Evolutionary conservation across 768 basidiomycete genomes (phyloP).

Genomic region (Multifurca ochricompacta): DNA sequence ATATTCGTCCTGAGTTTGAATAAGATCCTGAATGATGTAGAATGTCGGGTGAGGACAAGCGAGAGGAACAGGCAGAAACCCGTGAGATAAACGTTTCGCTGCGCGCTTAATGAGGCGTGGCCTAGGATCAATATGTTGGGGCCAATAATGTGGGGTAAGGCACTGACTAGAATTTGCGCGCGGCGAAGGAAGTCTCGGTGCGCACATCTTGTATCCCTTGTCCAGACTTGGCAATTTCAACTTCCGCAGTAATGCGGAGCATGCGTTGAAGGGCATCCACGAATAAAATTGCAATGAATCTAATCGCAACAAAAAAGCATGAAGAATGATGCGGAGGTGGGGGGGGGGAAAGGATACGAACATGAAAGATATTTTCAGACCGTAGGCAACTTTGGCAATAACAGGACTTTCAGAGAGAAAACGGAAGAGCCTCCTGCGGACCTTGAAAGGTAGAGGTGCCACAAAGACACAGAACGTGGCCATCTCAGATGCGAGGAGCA

Average conservation of each 20-base stretch:
- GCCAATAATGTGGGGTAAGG: neutral
- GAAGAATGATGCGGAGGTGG: neutral
- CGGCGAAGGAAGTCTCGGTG: constrained; percentile 82
- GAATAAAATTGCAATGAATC: constrained; percentile 83
- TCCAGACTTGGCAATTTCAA: constrained; percentile 55
- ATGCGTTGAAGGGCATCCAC: constrained; percentile 90
- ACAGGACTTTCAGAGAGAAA: constrained; percentile 63
- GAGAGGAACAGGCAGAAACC: constrained; percentile 95
- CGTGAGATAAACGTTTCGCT: constrained; percentile 88
- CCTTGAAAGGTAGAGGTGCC: constrained; percentile 69
- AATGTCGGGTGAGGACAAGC: constrained; percentile 90
- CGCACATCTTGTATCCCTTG: constrained; percentile 51
- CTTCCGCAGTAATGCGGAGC: constrained; percentile 70
- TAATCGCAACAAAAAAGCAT: constrained; percentile 23
- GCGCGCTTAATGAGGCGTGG: constrained; percentile 43
- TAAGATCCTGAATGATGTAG: constrained; percentile 85
- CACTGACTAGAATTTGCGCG: constrained; percentile 87
- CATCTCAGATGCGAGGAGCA: constrained; percentile 82
- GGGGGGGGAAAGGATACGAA: constrained; percentile 23
- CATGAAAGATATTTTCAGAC: constrained; percentile 92
- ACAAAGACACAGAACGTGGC: constrained; percentile 79
- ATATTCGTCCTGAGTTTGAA: constrained; percentile 84
- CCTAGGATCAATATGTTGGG: constrained; percentile 2
- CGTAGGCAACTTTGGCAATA: constrained; percentile 84
- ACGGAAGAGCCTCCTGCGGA: constrained; percentile 62